phyloP scores from a whole-genome alignment of 192 early-diverging fungal genomes.

The Entomortierella beljakovae region DNA sequence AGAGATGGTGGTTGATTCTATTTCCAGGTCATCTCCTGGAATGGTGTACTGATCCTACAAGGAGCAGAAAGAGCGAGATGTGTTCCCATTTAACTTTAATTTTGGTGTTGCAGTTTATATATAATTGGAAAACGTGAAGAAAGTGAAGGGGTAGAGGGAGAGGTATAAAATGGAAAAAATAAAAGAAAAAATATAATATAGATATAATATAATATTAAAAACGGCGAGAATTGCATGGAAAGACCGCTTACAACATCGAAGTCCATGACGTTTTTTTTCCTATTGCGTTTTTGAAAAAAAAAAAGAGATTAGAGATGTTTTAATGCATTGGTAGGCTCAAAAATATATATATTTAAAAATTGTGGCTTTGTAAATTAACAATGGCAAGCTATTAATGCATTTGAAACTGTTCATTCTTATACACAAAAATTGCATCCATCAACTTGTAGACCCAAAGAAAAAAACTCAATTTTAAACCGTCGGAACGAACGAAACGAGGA shows the following conservation, averaged over 20 bases:
- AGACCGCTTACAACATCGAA: constrained; percentile 29
- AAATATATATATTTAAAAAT: too few species aligned
- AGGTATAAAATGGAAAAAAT: background rate
- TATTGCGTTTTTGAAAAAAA: background rate
- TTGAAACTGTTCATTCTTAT: too few species aligned
- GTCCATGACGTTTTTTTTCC: constrained; percentile 5
- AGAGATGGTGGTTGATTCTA: constrained; percentile 8
- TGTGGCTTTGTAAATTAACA: background rate
- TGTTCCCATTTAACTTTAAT: too few species aligned
- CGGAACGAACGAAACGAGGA: too few species aligned
- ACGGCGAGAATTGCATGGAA: background rate
- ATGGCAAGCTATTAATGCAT: too few species aligned
- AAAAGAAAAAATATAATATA: background rate
- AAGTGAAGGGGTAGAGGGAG: background rate
- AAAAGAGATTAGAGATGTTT: background rate
- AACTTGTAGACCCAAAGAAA: too few species aligned
- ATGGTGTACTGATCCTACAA: constrained; percentile 23
- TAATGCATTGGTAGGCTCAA: too few species aligned
- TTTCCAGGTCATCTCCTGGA: constrained; percentile 37
- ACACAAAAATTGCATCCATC: too few species aligned
- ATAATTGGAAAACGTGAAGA: background rate
- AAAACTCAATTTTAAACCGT: too few species aligned
- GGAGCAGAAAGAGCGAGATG: background rate
- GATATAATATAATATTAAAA: background rate
- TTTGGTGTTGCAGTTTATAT: too few species aligned